Evolutionary conservation across 345 rosid species (phyloP).

Genomic region (Eucalyptus pumila): DNA sequence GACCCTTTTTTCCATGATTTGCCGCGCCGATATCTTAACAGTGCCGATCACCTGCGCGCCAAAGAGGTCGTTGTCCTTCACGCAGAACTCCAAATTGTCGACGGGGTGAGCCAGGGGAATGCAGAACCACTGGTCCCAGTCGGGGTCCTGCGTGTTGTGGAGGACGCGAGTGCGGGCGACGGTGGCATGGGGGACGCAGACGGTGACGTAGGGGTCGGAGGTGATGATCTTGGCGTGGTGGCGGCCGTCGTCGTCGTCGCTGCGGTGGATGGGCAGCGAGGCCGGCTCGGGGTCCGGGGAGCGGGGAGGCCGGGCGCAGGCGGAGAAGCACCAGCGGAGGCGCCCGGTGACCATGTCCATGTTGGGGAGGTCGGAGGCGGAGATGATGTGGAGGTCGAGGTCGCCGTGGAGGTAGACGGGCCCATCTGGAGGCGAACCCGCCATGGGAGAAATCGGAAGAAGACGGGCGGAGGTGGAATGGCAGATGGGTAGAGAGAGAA

Average conservation of each 20-base stretch:
- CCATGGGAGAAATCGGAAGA: background rate
- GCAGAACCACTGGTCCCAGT: constrained; percentile 58
- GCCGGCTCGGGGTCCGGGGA: background rate
- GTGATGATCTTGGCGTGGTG: constrained; percentile 41
- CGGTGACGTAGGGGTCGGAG: constrained; percentile 81
- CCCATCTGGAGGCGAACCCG: background rate
- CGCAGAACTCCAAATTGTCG: constrained; percentile 50
- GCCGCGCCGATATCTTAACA: constrained; percentile 35
- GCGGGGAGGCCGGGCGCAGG: constrained; percentile 17
- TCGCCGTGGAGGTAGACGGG: constrained; percentile 57
- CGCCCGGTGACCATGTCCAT: constrained; percentile 50
- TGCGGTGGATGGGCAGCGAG: background rate
- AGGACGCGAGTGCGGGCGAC: constrained; percentile 75
- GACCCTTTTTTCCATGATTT: background rate
- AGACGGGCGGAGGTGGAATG: background rate
- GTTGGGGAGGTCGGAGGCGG: constrained; percentile 59
- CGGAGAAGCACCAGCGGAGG: constrained; percentile 32
- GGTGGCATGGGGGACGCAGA: constrained; percentile 78
- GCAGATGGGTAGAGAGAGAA: background rate
- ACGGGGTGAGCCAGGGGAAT: constrained; percentile 70
- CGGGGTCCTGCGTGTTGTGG: constrained; percentile 52
- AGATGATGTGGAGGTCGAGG: constrained; percentile 48
- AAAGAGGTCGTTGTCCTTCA: constrained; percentile 76
- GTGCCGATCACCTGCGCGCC: constrained; percentile 67
- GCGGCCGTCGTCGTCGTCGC: background rate